These are phyloP conservation scores for Raphanus sativus DNA, from an alignment of 345 rosid species.

Conservation along the genomic window DNA sequence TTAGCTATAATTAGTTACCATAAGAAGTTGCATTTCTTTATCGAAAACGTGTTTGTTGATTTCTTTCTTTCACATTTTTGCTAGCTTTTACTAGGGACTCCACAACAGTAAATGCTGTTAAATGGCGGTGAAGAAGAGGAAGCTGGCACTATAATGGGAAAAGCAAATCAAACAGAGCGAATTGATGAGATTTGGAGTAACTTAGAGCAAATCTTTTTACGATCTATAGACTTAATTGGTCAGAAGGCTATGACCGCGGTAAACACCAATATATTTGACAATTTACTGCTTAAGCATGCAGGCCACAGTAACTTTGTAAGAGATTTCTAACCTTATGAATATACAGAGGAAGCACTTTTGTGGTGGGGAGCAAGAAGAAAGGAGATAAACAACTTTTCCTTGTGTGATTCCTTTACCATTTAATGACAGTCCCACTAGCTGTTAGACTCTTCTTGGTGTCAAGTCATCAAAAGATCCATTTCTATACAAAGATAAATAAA, in stretches of 20 bases:
- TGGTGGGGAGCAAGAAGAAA: conserved; percentile 37
- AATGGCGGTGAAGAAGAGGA: conserved; percentile 39
- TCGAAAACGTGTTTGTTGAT: conserved; percentile 5
- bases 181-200: too few species aligned
- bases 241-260: not conserved
- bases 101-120: conserved; percentile 42
- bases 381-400: conserved; percentile 35
- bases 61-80: conserved; percentile 18
- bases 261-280: too few species aligned
- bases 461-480: conserved; percentile 22
- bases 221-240: too few species aligned
- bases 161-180: conserved; percentile 32
- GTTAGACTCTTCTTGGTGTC: conserved; percentile 28
- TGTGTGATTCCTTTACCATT: conserved; percentile 34
- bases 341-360: conserved; percentile 1
- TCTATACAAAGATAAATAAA: conserved; percentile 25
- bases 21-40: conserved; percentile 24
- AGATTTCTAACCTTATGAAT: not conserved
- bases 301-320: not conserved
- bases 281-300: not conserved
- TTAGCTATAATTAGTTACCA: conserved; percentile 26
- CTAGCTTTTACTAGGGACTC: conserved; percentile 31
- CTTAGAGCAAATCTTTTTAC: not conserved
- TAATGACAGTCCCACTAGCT: conserved; percentile 38
- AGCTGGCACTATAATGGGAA: conserved; percentile 36